Evolutionary conservation across 1,284 basidiomycete genomes (phyloP).

Genomic region (Polyporus tsugae): DNA sequence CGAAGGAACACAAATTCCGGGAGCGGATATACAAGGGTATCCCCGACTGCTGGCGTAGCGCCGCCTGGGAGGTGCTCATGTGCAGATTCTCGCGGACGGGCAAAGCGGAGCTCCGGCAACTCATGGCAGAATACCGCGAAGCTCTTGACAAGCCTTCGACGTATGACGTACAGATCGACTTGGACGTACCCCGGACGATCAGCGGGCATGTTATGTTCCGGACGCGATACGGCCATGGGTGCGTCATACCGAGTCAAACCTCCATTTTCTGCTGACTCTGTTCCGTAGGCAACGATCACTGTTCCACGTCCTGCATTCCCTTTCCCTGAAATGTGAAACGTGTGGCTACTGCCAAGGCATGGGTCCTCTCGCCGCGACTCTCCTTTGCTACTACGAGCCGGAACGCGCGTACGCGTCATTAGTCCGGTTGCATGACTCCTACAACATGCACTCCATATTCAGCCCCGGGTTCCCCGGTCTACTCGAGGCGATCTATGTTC

Average conservation of each 20-base stretch:
- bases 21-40: slow-evolving; percentile 93
- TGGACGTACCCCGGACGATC: slow-evolving; percentile 97
- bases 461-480: slow-evolving; percentile 96
- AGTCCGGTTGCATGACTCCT: slow-evolving; percentile 88
- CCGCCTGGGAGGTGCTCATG: slow-evolving; percentile 89
- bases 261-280: neutral
- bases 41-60: slow-evolving; percentile 94
- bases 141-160: slow-evolving; percentile 81
- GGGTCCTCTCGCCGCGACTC: slow-evolving; percentile 96
- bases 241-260: slow-evolving; percentile 41
- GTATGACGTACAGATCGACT: slow-evolving; percentile 97
- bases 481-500: slow-evolving; percentile 93
- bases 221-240: slow-evolving; percentile 96
- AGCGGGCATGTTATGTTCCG: slow-evolving; percentile 94
- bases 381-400: slow-evolving; percentile 93
- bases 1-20: slow-evolving; percentile 72
- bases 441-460: slow-evolving; percentile 90
- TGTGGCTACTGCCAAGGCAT: slow-evolving; percentile 99
- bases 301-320: slow-evolving; percentile 94
- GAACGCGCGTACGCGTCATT: slow-evolving; percentile 88
- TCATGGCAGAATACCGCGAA: slow-evolving; percentile 67
- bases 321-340: slow-evolving; percentile 84
- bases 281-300: slow-evolving; percentile 83
- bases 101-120: slow-evolving; percentile 50
- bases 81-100: slow-evolving; percentile 55